Evolutionary conservation across 345 rosid species (phyloP).

Genomic region (Hypericum perforatum): DNA sequence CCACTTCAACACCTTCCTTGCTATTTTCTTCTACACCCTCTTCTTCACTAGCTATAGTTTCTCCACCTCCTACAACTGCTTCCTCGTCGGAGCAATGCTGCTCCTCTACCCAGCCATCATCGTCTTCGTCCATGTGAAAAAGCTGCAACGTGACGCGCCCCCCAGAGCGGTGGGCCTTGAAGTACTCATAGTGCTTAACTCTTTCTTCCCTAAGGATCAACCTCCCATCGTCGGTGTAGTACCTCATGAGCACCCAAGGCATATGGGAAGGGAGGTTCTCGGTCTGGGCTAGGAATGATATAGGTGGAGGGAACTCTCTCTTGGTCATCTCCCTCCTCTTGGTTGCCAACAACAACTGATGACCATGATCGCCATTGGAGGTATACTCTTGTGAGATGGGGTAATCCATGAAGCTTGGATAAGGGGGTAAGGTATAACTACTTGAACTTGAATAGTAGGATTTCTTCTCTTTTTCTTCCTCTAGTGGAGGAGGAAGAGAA

Average conservation of each 20-base stretch:
- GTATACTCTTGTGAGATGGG: no score
- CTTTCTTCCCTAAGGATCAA: slow-evolving; percentile 33
- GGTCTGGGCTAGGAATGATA: slow-evolving; percentile 32
- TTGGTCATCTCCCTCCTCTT: neutral
- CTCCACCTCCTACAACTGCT: neutral
- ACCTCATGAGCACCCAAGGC: slow-evolving; percentile 35
- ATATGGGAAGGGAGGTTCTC: slow-evolving; percentile 28
- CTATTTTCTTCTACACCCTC: slow-evolving; percentile 8
- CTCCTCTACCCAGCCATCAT: neutral
- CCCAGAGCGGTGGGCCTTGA: slow-evolving; percentile 30
- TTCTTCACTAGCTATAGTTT: slow-evolving; percentile 3
- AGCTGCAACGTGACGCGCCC: slow-evolving; percentile 37
- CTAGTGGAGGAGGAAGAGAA: no score
- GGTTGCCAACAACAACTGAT: no score
- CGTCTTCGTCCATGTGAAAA: slow-evolving; percentile 23
- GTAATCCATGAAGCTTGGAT: no score
- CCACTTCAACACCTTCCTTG: neutral
- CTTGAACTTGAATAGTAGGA: no score
- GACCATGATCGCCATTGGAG: no score
- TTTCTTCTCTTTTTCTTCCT: no score
- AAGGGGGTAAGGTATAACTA: no score
- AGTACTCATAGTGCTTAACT: slow-evolving; percentile 35
- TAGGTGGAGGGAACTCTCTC: slow-evolving; percentile 35
- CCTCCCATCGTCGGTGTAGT: slow-evolving; percentile 31
- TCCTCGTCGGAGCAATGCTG: slow-evolving; percentile 6